phyloP scores from a whole-genome alignment of 495 filamentous ascomycete species.

The Sabuloglossum arenarium region DNA sequence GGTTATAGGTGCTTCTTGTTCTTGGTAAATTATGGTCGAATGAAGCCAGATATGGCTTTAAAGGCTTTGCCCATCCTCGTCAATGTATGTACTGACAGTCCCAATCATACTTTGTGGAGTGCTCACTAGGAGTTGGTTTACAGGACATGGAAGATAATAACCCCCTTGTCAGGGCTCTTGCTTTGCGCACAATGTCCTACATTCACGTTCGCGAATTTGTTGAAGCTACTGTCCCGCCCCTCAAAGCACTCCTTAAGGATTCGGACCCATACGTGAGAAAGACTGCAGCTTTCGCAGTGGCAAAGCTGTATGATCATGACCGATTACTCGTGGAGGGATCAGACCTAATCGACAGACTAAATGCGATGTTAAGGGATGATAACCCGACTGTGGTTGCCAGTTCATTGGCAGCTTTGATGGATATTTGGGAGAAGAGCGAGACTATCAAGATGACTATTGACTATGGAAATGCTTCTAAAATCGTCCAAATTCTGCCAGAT shows the following conservation, averaged over 20 bases:
- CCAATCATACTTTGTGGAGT: not conserved
- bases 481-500: constrained; percentile 88
- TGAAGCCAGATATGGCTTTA: constrained; percentile 85
- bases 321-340: constrained; percentile 71
- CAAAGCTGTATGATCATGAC: constrained; percentile 95
- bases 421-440: constrained; percentile 97
- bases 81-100: constrained; percentile 30
- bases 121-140: not conserved
- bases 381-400: constrained; percentile 95
- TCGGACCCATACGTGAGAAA: constrained; percentile 92
- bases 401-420: constrained; percentile 77
- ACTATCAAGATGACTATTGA: constrained; percentile 96
- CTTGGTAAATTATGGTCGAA: constrained; percentile 86
- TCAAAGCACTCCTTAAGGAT: constrained; percentile 70
- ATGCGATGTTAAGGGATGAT: constrained; percentile 76
- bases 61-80: constrained; percentile 80
- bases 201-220: constrained; percentile 95
- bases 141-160: constrained; percentile 91
- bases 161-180: constrained; percentile 80
- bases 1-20: constrained; percentile 78
- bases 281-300: constrained; percentile 89
- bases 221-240: constrained; percentile 65
- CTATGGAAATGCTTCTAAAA: constrained; percentile 89
- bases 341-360: constrained; percentile 82
- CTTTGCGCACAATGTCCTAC: constrained; percentile 89